Evolutionary conservation across 495 filamentous ascomycete genomes (phyloP), one percentile per base, ranked within the genome.

Genomic region (Lophiostoma macrostomum): DNA sequence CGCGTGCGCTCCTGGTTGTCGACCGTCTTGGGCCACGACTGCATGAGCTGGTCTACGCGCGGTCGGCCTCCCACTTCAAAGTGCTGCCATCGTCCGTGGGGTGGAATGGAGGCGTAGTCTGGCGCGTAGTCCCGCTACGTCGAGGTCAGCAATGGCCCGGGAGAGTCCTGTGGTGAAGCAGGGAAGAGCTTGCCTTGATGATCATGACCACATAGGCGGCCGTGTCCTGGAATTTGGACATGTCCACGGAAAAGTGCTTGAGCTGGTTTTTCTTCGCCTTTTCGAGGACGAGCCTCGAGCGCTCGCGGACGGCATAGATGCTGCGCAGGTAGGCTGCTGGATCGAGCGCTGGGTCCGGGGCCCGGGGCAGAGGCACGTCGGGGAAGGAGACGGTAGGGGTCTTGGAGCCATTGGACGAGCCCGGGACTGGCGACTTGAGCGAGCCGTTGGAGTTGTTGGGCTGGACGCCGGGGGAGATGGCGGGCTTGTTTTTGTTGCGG

Each of bases 181-280:
- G 8, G 12, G 22, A 38, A 40, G 56, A 41, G 25, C 69, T 45
- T 67, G 90, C 93, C 87, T 96, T 97, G 74, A 98, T 96, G 51
- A 98, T 95, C 14, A 88, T 87, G 23, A 94, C 86, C 7, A 98
- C 85, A 67, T 95, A 98, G n/a, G 78, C 81, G 3, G 90, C 90
- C 1, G 91, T 91, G 50, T 91, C 89, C 27, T 77, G 68, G 64
- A 96, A 95, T 68, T 94, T 95, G 70, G 69, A 69, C 78, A 91
- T 81, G 64, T 98, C 91, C 10, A 97, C 91, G 49, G 86, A 84
- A 66, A 98, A 98, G 71, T 97, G 93, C 52, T 78, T 80, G 47
- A 98, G 77, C 52, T 86, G 73, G 57, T 96, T 89, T 44, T 72
- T 73, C 67, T 85, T 80, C 2, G 93, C 93, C 69, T 86, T 89